Evolutionary conservation across 768 basidiomycete species (phyloP).

Genomic region (Cyclocybe aegerita): DNA sequence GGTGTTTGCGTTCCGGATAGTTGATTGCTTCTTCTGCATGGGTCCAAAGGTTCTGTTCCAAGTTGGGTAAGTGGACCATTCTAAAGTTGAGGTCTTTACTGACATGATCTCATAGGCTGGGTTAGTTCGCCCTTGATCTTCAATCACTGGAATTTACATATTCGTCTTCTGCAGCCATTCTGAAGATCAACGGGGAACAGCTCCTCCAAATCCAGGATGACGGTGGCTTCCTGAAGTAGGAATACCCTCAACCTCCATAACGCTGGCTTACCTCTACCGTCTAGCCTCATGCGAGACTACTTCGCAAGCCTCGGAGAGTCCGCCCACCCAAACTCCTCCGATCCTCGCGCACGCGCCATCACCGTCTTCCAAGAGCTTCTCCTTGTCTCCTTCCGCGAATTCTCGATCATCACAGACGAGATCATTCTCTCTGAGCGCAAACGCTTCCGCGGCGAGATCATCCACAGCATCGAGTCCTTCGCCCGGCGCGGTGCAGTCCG

Average conservation of each 20-base stretch:
- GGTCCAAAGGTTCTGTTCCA: slow-evolving; percentile 98
- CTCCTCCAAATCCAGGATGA: slow-evolving; percentile 94
- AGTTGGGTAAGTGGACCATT: slow-evolving; percentile 71
- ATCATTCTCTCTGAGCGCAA: slow-evolving; percentile 85
- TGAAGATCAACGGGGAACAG: slow-evolving; percentile 96
- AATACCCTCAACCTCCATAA: slow-evolving; percentile 3
- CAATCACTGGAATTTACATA: slow-evolving; percentile 1
- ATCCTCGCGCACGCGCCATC: slow-evolving; percentile 89
- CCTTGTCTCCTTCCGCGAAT: slow-evolving; percentile 96
- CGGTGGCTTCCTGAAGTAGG: slow-evolving; percentile 92
- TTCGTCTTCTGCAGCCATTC: slow-evolving; percentile 62
- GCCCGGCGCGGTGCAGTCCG: slow-evolving; percentile 89
- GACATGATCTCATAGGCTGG: slow-evolving; percentile 41
- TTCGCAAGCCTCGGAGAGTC: slow-evolving; percentile 92
- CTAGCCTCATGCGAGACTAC: slow-evolving; percentile 93
- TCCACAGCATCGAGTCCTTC: slow-evolving; percentile 91
- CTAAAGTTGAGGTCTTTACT: slow-evolving; percentile 8
- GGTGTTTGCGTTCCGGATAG: slow-evolving; percentile 96
- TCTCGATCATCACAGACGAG: slow-evolving; percentile 94
- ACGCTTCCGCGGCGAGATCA: slow-evolving; percentile 84
- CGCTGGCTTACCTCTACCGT: neutral
- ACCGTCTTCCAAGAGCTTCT: slow-evolving; percentile 97
- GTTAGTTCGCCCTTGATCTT: slow-evolving; percentile 34
- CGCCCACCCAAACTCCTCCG: slow-evolving; percentile 85
- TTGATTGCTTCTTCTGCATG: slow-evolving; percentile 99